Conservation (phyloP, 1,284 basidiomycete species). For the Leucoagaricus sp. region DNA sequence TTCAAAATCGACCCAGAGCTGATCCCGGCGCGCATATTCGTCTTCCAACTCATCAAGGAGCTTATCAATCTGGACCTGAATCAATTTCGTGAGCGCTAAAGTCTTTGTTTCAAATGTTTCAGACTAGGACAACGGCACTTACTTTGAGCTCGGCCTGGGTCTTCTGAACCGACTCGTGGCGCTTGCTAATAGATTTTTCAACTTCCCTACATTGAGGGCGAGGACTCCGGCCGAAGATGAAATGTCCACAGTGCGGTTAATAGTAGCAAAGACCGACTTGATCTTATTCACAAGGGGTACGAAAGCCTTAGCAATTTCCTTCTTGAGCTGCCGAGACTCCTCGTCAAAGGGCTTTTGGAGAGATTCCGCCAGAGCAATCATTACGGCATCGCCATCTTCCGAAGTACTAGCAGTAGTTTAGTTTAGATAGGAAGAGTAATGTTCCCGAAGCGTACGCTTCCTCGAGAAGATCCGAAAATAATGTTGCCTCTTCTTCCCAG, state of each 20-base stretch:
- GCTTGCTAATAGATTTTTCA: slow-evolving; percentile 42
- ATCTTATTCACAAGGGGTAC: slow-evolving; percentile 54
- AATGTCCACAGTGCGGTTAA: slow-evolving; percentile 51
- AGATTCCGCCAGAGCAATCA: slow-evolving; percentile 44
- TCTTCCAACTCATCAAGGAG: slow-evolving; percentile 44
- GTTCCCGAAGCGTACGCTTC: slow-evolving; percentile 19
- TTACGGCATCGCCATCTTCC: slow-evolving; percentile 33
- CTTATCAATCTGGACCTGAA: slow-evolving; percentile 29
- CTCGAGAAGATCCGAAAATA: slow-evolving; percentile 15
- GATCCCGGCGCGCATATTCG: slow-evolving; percentile 45
- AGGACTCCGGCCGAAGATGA: slow-evolving; percentile 48
- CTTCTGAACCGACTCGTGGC: slow-evolving; percentile 44
- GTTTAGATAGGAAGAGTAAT: background rate
- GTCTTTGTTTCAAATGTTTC: background rate
- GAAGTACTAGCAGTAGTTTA: slow-evolving; percentile 17
- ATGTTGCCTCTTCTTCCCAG: slow-evolving; percentile 52
- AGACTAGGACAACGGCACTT: slow-evolving; percentile 15
- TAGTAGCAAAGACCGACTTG: slow-evolving; percentile 40
- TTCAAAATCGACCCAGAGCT: slow-evolving; percentile 47
- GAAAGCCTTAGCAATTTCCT: slow-evolving; percentile 51
- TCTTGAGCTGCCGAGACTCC: slow-evolving; percentile 42
- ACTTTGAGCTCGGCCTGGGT: slow-evolving; percentile 43
- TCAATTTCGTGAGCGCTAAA: background rate
- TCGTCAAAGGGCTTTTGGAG: slow-evolving; percentile 50
- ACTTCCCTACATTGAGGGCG: slow-evolving; percentile 55